Conservation (phyloP, 345 rosid genomes). For the Citrus glauca region DNA sequence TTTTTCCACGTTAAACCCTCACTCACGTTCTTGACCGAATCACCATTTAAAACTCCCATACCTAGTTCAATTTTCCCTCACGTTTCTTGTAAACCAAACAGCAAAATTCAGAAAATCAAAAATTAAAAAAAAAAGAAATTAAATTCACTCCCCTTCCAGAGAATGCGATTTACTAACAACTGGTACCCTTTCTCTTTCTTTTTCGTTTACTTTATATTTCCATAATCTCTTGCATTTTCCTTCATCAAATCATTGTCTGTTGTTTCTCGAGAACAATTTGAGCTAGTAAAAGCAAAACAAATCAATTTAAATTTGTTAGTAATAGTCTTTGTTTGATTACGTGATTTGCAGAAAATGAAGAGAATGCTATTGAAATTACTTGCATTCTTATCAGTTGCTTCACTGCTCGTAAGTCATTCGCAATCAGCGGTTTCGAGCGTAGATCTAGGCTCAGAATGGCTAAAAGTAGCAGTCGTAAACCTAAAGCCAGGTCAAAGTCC, state of each 20-base stretch:
- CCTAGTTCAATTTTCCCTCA: neutral
- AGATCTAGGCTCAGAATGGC: constrained; percentile 98
- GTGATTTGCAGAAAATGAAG: constrained; percentile 25
- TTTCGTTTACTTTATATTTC: neutral
- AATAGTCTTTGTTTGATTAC: neutral
- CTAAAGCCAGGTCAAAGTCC: constrained; percentile 87
- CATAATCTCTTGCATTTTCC: neutral
- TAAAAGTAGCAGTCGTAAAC: constrained; percentile 89
- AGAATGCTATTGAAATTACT: constrained; percentile 30
- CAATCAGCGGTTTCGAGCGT: constrained; percentile 83
- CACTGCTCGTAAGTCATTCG: constrained; percentile 30
- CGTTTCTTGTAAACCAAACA: constrained; percentile 6
- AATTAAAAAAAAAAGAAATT: neutral
- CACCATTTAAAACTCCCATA: neutral
- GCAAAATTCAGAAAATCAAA: neutral
- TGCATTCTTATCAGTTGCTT: constrained; percentile 32
- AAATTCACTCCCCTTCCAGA: neutral
- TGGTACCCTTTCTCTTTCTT: constrained; percentile 5
- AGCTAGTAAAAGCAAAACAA: neutral
- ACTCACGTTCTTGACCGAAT: neutral
- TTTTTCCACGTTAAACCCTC: neutral
- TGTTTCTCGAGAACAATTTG: neutral
- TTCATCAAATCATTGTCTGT: neutral
- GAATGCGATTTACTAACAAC: constrained; percentile 23
- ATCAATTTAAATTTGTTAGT: neutral